Conservation (phyloP, 164 flowering plant species). For the Stephania japonica region DNA sequence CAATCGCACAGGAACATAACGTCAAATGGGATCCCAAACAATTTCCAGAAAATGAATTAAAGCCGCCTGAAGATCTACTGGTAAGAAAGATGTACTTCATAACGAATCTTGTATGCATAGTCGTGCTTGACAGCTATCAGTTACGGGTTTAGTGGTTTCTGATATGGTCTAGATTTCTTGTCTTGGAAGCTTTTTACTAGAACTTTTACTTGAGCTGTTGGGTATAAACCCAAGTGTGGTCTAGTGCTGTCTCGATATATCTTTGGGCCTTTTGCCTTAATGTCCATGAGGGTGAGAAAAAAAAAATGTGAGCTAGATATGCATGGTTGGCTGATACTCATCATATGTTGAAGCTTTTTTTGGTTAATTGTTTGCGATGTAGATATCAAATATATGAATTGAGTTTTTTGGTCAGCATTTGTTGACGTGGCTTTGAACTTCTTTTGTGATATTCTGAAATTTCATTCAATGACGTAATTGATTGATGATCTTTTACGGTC, state of each 20-base stretch:
- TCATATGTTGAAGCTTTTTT: neutral
- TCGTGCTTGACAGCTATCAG: neutral
- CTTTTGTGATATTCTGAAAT: neutral
- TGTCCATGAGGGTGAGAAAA: neutral
- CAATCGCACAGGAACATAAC: conserved; percentile 78
- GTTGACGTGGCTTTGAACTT: neutral
- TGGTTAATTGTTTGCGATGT: neutral
- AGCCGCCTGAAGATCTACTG: conserved; percentile 49
- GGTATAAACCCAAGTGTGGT: neutral
- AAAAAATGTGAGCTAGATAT: neutral
- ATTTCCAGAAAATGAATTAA: conserved; percentile 40
- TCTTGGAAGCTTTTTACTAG: neutral
- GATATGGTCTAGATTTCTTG: neutral
- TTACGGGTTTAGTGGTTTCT: neutral
- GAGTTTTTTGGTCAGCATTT: neutral
- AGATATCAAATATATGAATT: neutral
- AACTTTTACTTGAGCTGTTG: neutral
- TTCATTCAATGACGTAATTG: neutral
- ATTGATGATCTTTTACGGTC: conserved; percentile 5
- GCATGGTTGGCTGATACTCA: neutral
- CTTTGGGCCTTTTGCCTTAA: neutral
- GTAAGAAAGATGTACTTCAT: conserved; percentile 22
- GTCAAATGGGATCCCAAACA: conserved; percentile 69
- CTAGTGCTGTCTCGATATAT: neutral
- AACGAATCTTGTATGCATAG: neutral